These are phyloP conservation scores for Galerina marginata DNA, from an alignment of 768 basidiomycete species.

Conservation along the genomic window DNA sequence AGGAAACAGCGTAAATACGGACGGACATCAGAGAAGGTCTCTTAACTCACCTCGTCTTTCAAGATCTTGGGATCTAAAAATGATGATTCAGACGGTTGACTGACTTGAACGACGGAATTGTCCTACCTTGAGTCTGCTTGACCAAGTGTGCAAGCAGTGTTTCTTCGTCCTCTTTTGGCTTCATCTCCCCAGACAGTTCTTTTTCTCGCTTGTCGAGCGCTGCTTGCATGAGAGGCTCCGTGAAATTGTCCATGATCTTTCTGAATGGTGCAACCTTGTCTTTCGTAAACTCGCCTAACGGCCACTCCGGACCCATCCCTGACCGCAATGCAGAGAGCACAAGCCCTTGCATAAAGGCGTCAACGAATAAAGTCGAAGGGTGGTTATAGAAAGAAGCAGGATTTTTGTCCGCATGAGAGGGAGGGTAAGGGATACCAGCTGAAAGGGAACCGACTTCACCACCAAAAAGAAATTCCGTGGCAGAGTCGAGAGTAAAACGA, in stretches of 20 bases:
- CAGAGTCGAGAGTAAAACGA: slow-evolving; percentile 67
- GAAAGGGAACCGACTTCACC: slow-evolving; percentile 55
- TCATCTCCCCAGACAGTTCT: slow-evolving; percentile 2
- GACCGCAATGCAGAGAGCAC: slow-evolving; percentile 39
- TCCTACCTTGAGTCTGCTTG: slow-evolving; percentile 50
- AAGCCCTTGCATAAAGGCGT: slow-evolving; percentile 56
- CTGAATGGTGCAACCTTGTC: slow-evolving; percentile 49
- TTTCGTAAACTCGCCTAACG: slow-evolving; percentile 51
- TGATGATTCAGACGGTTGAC: neutral
- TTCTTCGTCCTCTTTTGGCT: slow-evolving; percentile 33
- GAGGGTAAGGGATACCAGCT: slow-evolving; percentile 58
- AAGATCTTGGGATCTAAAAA: slow-evolving; percentile 17
- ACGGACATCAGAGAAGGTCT: neutral
- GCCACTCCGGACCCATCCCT: slow-evolving; percentile 41
- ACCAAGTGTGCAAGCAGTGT: slow-evolving; percentile 52
- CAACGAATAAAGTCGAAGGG: slow-evolving; percentile 48
- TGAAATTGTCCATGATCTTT: slow-evolving; percentile 50
- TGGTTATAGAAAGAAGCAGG: slow-evolving; percentile 34
- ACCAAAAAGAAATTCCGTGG: slow-evolving; percentile 64
- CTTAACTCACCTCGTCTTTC: slow-evolving; percentile 20
- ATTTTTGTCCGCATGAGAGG: slow-evolving; percentile 27
- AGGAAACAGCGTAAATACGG: slow-evolving; percentile 11
- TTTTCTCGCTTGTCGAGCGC: slow-evolving; percentile 35
- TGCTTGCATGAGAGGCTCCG: slow-evolving; percentile 53
- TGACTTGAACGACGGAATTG: neutral